A percentile compares a stretch with the other conserved stretches of the same genome.
phyloP scores from a whole-genome alignment of 1,284 basidiomycete species.

The Termitomyces sp. region DNA sequence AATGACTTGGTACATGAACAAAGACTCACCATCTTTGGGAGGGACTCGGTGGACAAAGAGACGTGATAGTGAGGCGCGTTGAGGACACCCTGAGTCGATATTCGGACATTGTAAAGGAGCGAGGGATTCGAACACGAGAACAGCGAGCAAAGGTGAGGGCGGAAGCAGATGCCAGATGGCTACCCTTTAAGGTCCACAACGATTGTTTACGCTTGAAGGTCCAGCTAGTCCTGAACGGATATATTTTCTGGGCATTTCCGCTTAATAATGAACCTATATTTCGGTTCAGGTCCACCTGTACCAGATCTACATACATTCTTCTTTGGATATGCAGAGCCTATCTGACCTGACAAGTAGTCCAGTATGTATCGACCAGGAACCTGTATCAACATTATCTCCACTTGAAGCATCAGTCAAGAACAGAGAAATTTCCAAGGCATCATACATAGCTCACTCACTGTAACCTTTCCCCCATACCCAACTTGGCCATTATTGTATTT shows the following conservation, averaged over 20 bases:
- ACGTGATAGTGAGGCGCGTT: not conserved
- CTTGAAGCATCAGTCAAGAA: not conserved
- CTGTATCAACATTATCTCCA: not conserved
- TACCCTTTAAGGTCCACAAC: not conserved
- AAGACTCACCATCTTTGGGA: not conserved
- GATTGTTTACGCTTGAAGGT: conserved; percentile 10
- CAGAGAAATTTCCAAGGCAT: not conserved
- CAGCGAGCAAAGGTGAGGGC: not conserved
- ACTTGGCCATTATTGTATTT: conserved; percentile 14
- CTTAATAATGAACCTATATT: conserved; percentile 5
- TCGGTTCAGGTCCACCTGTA: conserved; percentile 2
- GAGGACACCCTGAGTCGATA: not conserved
- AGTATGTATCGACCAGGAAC: not conserved
- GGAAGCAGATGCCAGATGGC: not conserved
- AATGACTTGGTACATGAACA: not conserved
- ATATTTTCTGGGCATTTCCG: conserved; percentile 5
- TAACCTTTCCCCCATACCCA: not conserved
- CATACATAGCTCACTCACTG: not conserved
- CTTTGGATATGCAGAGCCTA: not conserved
- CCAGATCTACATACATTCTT: conserved; percentile 2
- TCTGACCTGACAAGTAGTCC: not conserved
- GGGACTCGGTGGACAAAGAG: not conserved
- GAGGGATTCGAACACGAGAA: not conserved
- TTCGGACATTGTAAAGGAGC: not conserved
- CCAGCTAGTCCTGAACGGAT: conserved; percentile 4